Percentiles rank a stretch among this genome's conserved stretches.
Evolutionary conservation across 768 basidiomycete genomes (phyloP).

Genomic region (Hortiboletus flavorubellus): DNA sequence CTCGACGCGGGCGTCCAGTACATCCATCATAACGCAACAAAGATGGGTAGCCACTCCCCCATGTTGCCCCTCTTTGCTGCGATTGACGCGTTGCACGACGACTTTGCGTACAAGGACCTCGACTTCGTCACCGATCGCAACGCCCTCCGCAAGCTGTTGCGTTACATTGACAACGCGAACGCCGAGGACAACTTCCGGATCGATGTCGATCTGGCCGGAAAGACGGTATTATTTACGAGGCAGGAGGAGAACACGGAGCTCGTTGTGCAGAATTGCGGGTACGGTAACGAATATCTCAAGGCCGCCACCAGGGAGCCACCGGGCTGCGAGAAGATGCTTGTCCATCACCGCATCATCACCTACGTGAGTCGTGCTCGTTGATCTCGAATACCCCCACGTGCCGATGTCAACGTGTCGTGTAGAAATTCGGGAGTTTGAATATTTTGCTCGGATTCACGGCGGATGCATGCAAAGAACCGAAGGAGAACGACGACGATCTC

Average conservation of each 20-base stretch:
- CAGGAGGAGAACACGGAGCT: constrained; percentile 39
- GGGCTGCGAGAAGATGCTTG: constrained; percentile 49
- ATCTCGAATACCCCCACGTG: not conserved
- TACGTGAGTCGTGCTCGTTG: constrained; percentile 45
- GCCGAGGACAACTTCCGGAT: constrained; percentile 55
- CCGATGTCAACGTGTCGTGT: not conserved
- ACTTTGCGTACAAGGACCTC: constrained; percentile 34
- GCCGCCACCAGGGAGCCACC: constrained; percentile 45
- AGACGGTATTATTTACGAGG: constrained; percentile 59
- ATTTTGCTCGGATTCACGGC: constrained; percentile 59
- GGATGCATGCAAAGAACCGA: constrained; percentile 36
- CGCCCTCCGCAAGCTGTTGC: constrained; percentile 56
- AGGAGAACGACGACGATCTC: constrained; percentile 23
- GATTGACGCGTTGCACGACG: constrained; percentile 41
- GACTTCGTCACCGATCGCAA: constrained; percentile 63
- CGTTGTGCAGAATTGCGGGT: constrained; percentile 36
- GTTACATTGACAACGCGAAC: constrained; percentile 39
- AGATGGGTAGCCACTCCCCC: constrained; percentile 35
- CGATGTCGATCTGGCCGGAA: constrained; percentile 61
- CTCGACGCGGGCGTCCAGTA: constrained; percentile 49
- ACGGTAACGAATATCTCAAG: constrained; percentile 61
- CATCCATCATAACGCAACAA: constrained; percentile 57
- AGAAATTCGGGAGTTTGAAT: constrained; percentile 59
- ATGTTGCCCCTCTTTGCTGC: constrained; percentile 59
- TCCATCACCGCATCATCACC: constrained; percentile 59